These are phyloP conservation scores for Biscogniauxia marginata DNA, from an alignment of 2,329 filamentous ascomycete genomes.

Conservation along the genomic window DNA sequence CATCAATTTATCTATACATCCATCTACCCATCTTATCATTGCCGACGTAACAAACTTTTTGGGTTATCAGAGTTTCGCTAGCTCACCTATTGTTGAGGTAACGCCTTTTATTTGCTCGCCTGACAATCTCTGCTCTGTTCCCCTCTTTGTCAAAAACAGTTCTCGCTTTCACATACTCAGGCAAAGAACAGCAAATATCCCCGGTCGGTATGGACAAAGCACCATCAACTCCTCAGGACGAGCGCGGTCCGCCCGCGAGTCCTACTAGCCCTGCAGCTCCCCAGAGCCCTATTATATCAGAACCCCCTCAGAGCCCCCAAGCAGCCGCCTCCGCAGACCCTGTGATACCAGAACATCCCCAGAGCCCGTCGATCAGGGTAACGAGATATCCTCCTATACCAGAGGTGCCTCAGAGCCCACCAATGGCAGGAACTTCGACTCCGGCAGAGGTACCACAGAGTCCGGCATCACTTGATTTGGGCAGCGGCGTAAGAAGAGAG, in stretches of 20 bases:
- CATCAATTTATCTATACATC: not conserved
- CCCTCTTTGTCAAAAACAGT: not conserved
- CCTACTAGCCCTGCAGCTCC: not conserved
- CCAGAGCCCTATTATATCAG: not conserved
- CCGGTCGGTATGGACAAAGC: not conserved
- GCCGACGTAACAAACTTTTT: not conserved
- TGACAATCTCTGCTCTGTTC: not conserved
- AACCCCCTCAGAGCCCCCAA: not conserved
- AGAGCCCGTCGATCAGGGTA: not conserved
- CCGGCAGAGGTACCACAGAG: constrained; percentile 16
- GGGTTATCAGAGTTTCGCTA: not conserved
- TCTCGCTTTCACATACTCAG: not conserved
- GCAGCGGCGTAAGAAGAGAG: constrained; percentile 35
- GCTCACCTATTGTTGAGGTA: not conserved
- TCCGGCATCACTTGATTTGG: constrained; percentile 14
- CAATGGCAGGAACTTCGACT: constrained; percentile 14
- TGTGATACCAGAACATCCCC: not conserved
- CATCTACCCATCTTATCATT: not conserved
- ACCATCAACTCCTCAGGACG: not conserved
- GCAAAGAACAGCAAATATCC: not conserved
- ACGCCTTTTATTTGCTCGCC: not conserved
- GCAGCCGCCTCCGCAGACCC: not conserved
- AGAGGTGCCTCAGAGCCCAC: constrained; percentile 15
- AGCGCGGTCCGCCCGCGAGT: not conserved
- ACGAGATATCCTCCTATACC: constrained; percentile 2